Conservation (phyloP, 495 filamentous ascomycete species). For the Chaetomium tenue region DNA sequence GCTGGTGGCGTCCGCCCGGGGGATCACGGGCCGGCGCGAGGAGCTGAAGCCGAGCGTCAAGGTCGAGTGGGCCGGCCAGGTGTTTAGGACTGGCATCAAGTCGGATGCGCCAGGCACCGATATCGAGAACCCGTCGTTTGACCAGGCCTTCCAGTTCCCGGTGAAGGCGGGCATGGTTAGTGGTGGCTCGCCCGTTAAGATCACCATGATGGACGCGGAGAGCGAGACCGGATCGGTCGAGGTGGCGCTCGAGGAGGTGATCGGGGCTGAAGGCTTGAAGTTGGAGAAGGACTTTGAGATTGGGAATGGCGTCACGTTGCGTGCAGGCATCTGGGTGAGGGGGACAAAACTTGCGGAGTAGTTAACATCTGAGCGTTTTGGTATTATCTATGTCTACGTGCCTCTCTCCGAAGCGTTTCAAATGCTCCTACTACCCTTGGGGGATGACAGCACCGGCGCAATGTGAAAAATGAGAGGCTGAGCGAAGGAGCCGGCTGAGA, state of each 20-base stretch:
- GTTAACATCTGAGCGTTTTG: background rate
- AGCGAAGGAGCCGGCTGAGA: too few relatives aligned
- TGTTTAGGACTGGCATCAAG: constrained; percentile 40
- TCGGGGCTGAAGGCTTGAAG: constrained; percentile 34
- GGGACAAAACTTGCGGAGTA: constrained; percentile 20
- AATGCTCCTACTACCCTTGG: too few relatives aligned
- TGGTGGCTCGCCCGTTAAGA: constrained; percentile 30
- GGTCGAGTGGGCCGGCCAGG: constrained; percentile 38
- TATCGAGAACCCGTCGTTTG: constrained; percentile 46
- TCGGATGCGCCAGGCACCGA: constrained; percentile 41
- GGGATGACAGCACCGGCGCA: too few relatives aligned
- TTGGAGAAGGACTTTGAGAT: constrained; percentile 38
- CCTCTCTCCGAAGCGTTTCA: too few relatives aligned
- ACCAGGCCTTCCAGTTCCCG: constrained; percentile 39
- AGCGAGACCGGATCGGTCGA: constrained; percentile 36
- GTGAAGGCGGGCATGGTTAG: constrained; percentile 35
- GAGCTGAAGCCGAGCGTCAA: constrained; percentile 44
- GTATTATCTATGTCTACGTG: too few relatives aligned
- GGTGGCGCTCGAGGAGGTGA: constrained; percentile 40
- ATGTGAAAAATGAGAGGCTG: too few relatives aligned
- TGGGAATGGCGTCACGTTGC: constrained; percentile 31
- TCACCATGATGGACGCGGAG: constrained; percentile 39
- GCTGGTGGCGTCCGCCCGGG: constrained; percentile 38
- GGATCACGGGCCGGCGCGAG: constrained; percentile 36
- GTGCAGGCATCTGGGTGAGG: constrained; percentile 25